These are phyloP conservation scores for Papiliotrema terrestris DNA, from an alignment of 1,284 basidiomycete species.

Conservation along the genomic window DNA sequence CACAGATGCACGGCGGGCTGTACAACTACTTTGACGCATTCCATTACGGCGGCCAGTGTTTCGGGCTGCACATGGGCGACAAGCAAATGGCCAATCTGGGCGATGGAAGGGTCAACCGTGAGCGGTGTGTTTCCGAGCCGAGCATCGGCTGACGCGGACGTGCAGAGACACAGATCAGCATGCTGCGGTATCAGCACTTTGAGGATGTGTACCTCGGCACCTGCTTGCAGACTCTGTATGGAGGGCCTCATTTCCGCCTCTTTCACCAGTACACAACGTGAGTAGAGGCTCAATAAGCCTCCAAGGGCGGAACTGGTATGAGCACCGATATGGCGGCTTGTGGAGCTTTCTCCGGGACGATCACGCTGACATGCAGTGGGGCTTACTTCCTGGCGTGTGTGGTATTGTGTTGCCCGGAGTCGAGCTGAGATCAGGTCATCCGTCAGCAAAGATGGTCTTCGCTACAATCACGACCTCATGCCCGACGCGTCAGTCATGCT, in stretches of 20 bases:
- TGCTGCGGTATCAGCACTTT: constrained; percentile 21
- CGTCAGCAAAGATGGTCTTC: neutral
- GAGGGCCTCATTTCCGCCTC: constrained; percentile 18
- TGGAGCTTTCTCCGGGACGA: no score
- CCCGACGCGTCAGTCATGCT: neutral
- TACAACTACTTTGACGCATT: constrained; percentile 20
- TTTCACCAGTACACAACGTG: constrained; percentile 17
- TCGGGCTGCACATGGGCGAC: constrained; percentile 16
- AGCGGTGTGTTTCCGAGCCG: neutral
- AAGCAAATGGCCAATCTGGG: constrained; percentile 14
- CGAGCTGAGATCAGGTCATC: neutral
- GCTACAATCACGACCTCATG: neutral
- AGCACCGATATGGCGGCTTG: no score
- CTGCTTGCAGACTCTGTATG: constrained; percentile 19
- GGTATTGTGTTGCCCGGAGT: neutral
- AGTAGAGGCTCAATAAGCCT: neutral
- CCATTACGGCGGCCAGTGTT: constrained; percentile 17
- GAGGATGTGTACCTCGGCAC: constrained; percentile 14
- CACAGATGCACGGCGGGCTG: constrained; percentile 14
- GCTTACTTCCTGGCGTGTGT: constrained; percentile 4
- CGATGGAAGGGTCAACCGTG: constrained; percentile 16
- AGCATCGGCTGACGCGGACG: neutral
- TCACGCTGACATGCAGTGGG: neutral
- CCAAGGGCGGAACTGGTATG: no score
- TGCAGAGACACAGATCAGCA: constrained; percentile 14